Evolutionary conservation across 352 stramenopile genomes (phyloP).

Genomic region (Pythium oligandrum): DNA sequence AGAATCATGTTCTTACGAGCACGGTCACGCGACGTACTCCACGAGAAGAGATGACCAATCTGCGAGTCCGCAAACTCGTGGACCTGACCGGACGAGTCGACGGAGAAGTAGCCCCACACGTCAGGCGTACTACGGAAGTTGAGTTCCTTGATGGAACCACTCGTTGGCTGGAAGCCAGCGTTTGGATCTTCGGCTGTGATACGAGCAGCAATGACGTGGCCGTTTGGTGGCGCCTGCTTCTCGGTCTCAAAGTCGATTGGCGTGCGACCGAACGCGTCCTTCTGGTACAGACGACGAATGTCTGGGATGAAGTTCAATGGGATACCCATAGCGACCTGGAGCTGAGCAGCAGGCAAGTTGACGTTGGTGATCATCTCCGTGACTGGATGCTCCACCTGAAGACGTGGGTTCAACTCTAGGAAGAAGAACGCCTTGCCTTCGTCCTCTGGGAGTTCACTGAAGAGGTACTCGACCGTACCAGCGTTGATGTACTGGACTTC

Average conservation of each 20-base stretch:
- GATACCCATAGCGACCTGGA: constrained; percentile 99
- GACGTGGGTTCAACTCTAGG: constrained; percentile 98
- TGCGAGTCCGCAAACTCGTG: constrained; percentile 99
- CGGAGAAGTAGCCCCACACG: constrained; percentile 99
- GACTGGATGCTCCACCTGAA: constrained; percentile 99
- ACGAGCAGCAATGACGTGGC: constrained; percentile 98
- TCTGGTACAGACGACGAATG: constrained; percentile 96
- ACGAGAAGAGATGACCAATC: constrained; percentile 99
- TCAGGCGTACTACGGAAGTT: constrained; percentile 99
- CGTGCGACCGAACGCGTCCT: constrained; percentile 89
- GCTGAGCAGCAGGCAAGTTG: constrained; percentile 96
- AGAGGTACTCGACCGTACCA: constrained; percentile 99
- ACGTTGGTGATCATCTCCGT: constrained; percentile 99
- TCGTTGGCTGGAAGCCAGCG: constrained; percentile 98
- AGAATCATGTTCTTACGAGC: constrained; percentile 98
- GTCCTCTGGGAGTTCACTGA: constrained; percentile 91
- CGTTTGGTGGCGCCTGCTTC: constrained; percentile 70
- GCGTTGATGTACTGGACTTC: constrained; percentile 99
- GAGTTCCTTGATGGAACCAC: constrained; percentile 96
- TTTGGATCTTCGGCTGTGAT: constrained; percentile 99
- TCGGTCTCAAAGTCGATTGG: constrained; percentile 96
- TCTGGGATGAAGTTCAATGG: constrained; percentile 98
- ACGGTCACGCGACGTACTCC: constrained; percentile 93
- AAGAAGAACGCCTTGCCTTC: constrained; percentile 97
- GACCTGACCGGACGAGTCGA: constrained; percentile 98